Base-by-base conservation (phyloP, 306 rosid species). In the Dalbergia oliveri region DNA sequence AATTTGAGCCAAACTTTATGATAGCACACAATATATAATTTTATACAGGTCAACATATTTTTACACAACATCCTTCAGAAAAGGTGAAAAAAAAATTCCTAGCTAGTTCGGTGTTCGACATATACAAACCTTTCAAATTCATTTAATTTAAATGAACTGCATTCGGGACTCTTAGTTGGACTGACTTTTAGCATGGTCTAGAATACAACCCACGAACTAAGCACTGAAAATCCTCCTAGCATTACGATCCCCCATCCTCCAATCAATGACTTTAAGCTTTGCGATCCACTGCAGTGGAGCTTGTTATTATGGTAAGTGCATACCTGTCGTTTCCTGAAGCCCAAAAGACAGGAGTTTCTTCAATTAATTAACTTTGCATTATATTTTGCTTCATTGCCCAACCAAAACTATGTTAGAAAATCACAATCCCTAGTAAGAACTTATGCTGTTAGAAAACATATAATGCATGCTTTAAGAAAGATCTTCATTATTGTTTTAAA, bases 201-300 rank as follows among this genome's bases (percentile, higher is more conserved):
- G 69, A 75, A 70, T 61, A 76, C 33, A 79, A 49, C 23, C 82
- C 86, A 63, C 5, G 75, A 77, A 73, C 69, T 70, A 61, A 85
- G 44, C 60, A 80, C 47, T 10, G 88, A 53, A 49, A 86, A 43
- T 56, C 74, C 37, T 5, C 75, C 66, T 8, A 86, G 68, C 64
- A 83, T 58, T 10, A 77, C 12, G 12, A 72, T 54, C 89, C 82
- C 76, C 90, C 87, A 82, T 44, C 86, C 83, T 83, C 84, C 87
- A 3, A 70, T 34, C 73, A 83, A 53, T 6, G 97, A 76, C 47
- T 63, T 84, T 8, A 84, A 66, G n/a, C 88, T 79, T 3, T 63
- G 58, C 9, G 98, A 93, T 72, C 89, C 94, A 79, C 83, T 90
- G 86, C 99, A 95, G 0, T 83, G 73, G 15, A 89, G 90, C 75